Conservation (phyloP, 768 basidiomycete species). For the Boletus fagicola region DNA sequence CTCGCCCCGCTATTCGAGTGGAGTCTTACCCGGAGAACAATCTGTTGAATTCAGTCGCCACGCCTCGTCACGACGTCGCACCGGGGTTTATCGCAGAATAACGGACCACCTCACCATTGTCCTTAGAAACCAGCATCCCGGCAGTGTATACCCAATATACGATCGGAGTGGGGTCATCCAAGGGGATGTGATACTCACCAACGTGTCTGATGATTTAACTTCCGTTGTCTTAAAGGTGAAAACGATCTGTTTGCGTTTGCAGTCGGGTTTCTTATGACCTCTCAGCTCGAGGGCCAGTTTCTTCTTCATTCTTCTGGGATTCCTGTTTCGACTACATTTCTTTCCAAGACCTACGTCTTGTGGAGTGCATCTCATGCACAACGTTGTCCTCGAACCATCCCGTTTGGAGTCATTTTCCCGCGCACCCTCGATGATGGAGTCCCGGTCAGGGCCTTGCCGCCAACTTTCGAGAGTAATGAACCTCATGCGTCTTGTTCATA, state of each 20-base stretch:
- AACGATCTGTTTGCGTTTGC: not conserved
- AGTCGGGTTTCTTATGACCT: not conserved
- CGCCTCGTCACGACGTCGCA: constrained; percentile 1
- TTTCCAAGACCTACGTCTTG: constrained; percentile 17
- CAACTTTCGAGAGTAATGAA: constrained; percentile 37
- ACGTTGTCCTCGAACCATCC: constrained; percentile 35
- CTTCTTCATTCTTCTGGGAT: constrained; percentile 14
- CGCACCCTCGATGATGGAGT: constrained; percentile 40
- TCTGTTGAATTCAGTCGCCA: constrained; percentile 45
- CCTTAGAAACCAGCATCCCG: constrained; percentile 25
- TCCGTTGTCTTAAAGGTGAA: constrained; percentile 28
- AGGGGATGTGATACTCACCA: constrained; percentile 24
- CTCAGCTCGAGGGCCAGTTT: constrained; percentile 28
- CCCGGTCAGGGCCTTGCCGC: constrained; percentile 43
- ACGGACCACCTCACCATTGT: constrained; percentile 27
- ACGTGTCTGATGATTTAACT: constrained; percentile 4
- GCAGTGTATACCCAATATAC: constrained; percentile 22
- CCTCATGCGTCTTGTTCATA: constrained; percentile 43
- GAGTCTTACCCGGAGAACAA: constrained; percentile 49
- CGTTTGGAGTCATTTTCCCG: constrained; percentile 48
- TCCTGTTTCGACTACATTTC: constrained; percentile 16
- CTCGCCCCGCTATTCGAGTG: constrained; percentile 54
- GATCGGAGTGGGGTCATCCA: constrained; percentile 21
- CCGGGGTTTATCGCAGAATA: constrained; percentile 30
- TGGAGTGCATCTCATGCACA: constrained; percentile 18